Evolutionary conservation across 768 basidiomycete genomes (phyloP), one percentile per base, ranked within the genome.

Genomic region (Tulasnella sp.): DNA sequence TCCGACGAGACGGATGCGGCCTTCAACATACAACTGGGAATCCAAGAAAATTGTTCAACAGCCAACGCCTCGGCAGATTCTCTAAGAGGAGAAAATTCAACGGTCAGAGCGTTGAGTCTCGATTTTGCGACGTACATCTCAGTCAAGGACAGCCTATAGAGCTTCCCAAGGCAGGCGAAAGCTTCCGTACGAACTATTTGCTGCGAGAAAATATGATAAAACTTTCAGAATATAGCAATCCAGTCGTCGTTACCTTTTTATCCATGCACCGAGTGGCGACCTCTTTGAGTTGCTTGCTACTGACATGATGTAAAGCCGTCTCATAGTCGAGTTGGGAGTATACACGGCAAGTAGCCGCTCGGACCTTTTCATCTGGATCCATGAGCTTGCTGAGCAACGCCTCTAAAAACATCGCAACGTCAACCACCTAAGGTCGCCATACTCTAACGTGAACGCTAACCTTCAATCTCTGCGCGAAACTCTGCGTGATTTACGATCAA

Each of bases 311-410:
- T 31, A 91, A 67, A 0, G 82, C 85, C 0, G 84, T 85, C 69
- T 99, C 96, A 65, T 90, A 97, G 67, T 97, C 93, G 9, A 98
- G 70, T 54, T 82, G 77, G 1, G 82, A 80, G 62, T 90, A 89
- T 9, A 88, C 69, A 64, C 77, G 82, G 73, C 91, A 94, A 0
- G 82, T 81, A 0, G 89, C 83, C 5, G 85, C 80, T 27, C 96
- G 80, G 39, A 99, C 83, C 65, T 82, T 87, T 59, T 97, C 96
- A 61, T 98, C 96, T 0, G 88, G 83, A 67, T 99, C 96, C 0
- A 77, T 63, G 4, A 94, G 69, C 64, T 93, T 93, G 12, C 69
- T 65, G 21, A 69, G 65, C 31, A 93, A 69, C 34, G 79, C 71
- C 3, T 79, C 86, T 85, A 12, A 57, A 31, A 19, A 37, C 35